Percentiles rank a stretch among this genome's conserved stretches.
phyloP scores from a whole-genome alignment of 2,329 filamentous ascomycete species.

The Talaromyces sp. region DNA sequence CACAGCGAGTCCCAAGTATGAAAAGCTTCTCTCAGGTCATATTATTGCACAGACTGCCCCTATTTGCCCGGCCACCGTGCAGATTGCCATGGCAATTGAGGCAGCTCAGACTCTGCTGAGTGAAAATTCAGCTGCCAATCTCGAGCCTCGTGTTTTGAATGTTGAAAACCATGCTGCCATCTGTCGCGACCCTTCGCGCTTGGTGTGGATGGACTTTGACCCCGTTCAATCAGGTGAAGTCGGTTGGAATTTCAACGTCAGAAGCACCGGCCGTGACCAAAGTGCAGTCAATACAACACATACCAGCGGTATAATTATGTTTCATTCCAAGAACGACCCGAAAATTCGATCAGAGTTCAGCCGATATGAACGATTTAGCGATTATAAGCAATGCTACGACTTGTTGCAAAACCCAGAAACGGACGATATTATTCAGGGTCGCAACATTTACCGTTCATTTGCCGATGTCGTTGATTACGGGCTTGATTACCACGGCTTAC shows the following conservation, averaged over 20 bases:
- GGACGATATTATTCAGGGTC: constrained; percentile 19
- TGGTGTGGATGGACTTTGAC: constrained; percentile 28
- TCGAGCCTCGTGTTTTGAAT: constrained; percentile 29
- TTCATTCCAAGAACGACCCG: not conserved
- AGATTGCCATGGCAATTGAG: constrained; percentile 35
- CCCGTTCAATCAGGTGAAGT: constrained; percentile 15
- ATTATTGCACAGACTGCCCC: constrained; percentile 39
- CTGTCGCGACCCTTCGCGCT: constrained; percentile 27
- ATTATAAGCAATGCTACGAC: constrained; percentile 25
- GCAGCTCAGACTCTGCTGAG: constrained; percentile 25
- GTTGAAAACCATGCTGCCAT: constrained; percentile 32
- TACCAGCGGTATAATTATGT: not conserved
- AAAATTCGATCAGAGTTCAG: constrained; percentile 23
- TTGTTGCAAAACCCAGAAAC: constrained; percentile 8
- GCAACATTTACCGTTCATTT: constrained; percentile 19
- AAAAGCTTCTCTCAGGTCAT: constrained; percentile 36
- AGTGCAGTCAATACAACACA: not conserved
- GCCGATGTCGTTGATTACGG: not conserved
- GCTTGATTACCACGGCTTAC: constrained; percentile 17
- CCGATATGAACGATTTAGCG: constrained; percentile 32
- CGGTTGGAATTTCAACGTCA: constrained; percentile 30
- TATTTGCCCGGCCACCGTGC: constrained; percentile 38
- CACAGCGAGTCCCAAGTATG: constrained; percentile 33
- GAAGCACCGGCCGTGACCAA: constrained; percentile 12
- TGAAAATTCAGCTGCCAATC: not conserved